phyloP scores from a whole-genome alignment of 768 basidiomycete genomes.

The Russula emetica region DNA sequence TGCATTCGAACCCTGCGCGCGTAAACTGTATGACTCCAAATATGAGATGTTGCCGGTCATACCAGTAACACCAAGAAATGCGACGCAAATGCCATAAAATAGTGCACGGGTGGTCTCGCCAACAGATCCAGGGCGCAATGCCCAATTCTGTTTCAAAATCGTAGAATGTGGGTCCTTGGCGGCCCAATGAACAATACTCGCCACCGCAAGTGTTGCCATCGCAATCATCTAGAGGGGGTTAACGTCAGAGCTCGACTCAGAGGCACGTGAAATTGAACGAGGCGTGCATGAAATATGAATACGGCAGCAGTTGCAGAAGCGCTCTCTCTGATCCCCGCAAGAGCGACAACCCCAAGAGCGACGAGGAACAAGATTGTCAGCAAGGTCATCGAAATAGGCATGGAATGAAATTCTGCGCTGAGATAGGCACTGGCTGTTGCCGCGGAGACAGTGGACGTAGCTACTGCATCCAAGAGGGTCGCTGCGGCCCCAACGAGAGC shows the following conservation, averaged over 20 bases:
- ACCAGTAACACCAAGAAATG: constrained; percentile 29
- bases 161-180: constrained; percentile 24
- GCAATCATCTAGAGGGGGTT: constrained; percentile 10
- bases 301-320: constrained; percentile 20
- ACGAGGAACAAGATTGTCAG: constrained; percentile 24
- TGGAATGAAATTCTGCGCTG: constrained; percentile 18
- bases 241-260: background rate
- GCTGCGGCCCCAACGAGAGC: constrained; percentile 26
- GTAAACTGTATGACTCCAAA: background rate
- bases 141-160: constrained; percentile 23
- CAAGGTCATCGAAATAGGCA: constrained; percentile 20
- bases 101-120: constrained; percentile 16
- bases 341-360: constrained; percentile 20
- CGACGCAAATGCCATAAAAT: constrained; percentile 27
- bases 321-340: constrained; percentile 27
- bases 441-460: constrained; percentile 27
- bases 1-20: constrained; percentile 27
- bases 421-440: constrained; percentile 28
- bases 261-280: background rate
- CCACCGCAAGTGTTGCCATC: constrained; percentile 22
- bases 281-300: constrained; percentile 26
- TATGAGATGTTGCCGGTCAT: background rate
- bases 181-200: constrained; percentile 23
- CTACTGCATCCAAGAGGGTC: constrained; percentile 25
- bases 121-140: constrained; percentile 19